These are phyloP conservation scores for Hypoxylon fragiforme DNA, from an alignment of 495 filamentous ascomycete species.

Conservation along the genomic window DNA sequence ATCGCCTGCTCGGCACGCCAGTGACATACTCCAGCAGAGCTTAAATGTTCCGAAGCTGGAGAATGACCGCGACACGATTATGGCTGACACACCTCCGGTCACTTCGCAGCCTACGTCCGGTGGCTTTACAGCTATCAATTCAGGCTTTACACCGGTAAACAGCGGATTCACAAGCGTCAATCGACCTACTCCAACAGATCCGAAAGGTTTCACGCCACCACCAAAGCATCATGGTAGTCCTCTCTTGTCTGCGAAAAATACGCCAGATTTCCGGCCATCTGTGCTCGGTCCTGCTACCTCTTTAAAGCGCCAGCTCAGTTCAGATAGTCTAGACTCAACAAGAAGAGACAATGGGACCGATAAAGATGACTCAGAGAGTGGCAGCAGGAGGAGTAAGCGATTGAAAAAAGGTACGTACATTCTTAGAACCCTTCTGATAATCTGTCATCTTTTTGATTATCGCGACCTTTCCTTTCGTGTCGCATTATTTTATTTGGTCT, in stretches of 20 bases:
- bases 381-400: slow-evolving; percentile 87
- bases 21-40: slow-evolving; percentile 66
- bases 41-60: slow-evolving; percentile 57
- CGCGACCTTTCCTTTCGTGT: background rate
- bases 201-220: slow-evolving; percentile 47
- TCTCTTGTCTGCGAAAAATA: slow-evolving; percentile 57
- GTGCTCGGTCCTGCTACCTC: slow-evolving; percentile 55
- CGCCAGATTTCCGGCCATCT: slow-evolving; percentile 61
- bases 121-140: slow-evolving; percentile 87
- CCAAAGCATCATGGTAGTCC: slow-evolving; percentile 56
- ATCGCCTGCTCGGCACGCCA: slow-evolving; percentile 72
- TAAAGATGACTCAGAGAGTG: slow-evolving; percentile 68
- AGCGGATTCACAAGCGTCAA: slow-evolving; percentile 81
- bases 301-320: slow-evolving; percentile 83
- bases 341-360: slow-evolving; percentile 62
- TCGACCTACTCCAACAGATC: slow-evolving; percentile 44
- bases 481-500: background rate
- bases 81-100: slow-evolving; percentile 52
- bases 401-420: slow-evolving; percentile 79
- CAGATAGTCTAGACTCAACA: slow-evolving; percentile 64
- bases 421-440: background rate
- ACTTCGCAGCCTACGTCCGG: slow-evolving; percentile 42
- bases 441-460: background rate
- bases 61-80: slow-evolving; percentile 55
- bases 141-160: slow-evolving; percentile 52